phyloP scores from a whole-genome alignment of 768 basidiomycete genomes.

The Amanita jacksonii region DNA sequence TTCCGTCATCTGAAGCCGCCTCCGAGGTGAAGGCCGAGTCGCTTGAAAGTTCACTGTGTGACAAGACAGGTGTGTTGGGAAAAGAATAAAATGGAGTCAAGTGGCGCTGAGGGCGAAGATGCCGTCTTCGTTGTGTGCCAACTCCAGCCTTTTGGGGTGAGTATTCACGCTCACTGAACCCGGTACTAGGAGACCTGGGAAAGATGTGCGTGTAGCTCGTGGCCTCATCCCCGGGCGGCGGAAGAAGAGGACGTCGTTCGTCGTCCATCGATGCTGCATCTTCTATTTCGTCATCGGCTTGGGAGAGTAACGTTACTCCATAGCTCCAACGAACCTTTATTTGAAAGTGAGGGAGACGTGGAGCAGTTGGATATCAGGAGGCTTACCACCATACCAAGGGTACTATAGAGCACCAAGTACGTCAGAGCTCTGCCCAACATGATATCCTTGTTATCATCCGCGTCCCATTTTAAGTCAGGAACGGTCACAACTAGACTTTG shows the following conservation, averaged over 20 bases:
- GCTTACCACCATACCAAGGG: constrained; percentile 90
- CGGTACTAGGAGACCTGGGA: no score
- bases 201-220: no score
- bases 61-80: constrained; percentile 46
- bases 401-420: constrained; percentile 88
- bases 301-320: constrained; percentile 74
- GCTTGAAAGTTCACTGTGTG: constrained; percentile 23
- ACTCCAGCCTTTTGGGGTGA: constrained; percentile 2
- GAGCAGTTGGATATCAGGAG: no score
- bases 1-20: constrained; percentile 16
- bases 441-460: constrained; percentile 70
- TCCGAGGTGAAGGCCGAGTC: constrained; percentile 17
- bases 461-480: constrained; percentile 71
- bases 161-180: no score
- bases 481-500: constrained; percentile 82
- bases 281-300: constrained; percentile 41
- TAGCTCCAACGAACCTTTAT: constrained; percentile 79
- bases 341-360: no score
- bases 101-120: constrained; percentile 13
- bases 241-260: constrained; percentile 30
- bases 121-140: constrained; percentile 1
- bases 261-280: constrained; percentile 14
- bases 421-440: constrained; percentile 90
- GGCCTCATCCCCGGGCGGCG: constrained; percentile 12
- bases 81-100: constrained; percentile 50